Base-by-base conservation (phyloP, 441 rosid genomes). In the Croton laevigatus region DNA sequence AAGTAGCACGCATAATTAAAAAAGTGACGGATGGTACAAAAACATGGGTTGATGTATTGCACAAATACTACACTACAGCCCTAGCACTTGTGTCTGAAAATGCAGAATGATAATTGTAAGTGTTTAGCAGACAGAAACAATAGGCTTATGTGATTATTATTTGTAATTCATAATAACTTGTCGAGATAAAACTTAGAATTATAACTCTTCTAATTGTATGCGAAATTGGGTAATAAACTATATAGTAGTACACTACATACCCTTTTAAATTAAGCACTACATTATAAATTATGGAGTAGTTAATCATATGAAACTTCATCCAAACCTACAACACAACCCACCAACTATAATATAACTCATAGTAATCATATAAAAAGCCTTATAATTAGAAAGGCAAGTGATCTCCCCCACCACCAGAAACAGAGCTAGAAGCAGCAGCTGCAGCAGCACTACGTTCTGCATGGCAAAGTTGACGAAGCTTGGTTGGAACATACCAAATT, bases 391-490 rank as follows among this genome's bases (percentile, higher is more conserved):
- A 83, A 8, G 73, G 82, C 68, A 79, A 62, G 27, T 75, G 80
- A 59, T 69, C 81, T 44, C 74, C 83, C 36, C 79, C 84, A 0
- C 79, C 85, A 42, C 88, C 83, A 36, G 93, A 40, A 9, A 40
- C 44, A 6, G 44, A 85, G 73, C 83, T 83, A 4, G 91, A 73
- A 22, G 85, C 85, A 0, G 81, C 69, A 8, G 84, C 85, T 0
- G 81, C 69, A 8, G 84, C 82, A 42, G 78, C 70, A 59, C 81
- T 84, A 59, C 95, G 87, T 78, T 87, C 90, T 8, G 91, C 88
- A 37, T 91, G 95, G 62, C 98, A 94, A 49, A 94, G 95, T 76
- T 94, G 97, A n/a, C 98, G 97, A 69, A 94, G 89, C 85, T 85
- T 94, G 60, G 97, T 91, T 12, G 98, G 98, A 7, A 91, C 97